Percentiles rank a stretch among this genome's conserved stretches.
phyloP scores from a whole-genome alignment of 441 rosid species.

The Erodium moschatum region DNA sequence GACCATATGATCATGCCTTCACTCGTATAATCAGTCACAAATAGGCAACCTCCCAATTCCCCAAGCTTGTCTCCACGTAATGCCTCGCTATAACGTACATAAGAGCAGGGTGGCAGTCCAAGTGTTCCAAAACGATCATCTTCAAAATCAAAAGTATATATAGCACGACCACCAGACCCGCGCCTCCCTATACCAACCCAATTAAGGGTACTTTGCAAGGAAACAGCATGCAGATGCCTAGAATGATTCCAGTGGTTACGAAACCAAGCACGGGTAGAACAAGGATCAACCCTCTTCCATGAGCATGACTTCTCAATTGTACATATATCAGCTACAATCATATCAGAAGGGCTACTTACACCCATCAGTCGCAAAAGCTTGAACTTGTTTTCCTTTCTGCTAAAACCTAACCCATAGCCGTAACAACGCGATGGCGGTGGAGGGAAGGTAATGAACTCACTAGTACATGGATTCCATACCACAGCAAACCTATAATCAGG shows the following conservation, averaged over 20 bases:
- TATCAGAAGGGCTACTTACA: too few relatives aligned
- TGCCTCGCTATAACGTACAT: too few relatives aligned
- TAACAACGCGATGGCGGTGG: too few relatives aligned
- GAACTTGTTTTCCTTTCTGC: not conserved
- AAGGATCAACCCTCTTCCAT: not conserved
- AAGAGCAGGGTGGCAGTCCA: too few relatives aligned
- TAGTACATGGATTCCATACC: not conserved
- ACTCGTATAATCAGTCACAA: not conserved
- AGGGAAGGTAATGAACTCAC: not conserved
- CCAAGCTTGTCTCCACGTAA: not conserved
- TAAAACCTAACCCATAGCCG: not conserved
- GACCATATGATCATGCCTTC: not conserved
- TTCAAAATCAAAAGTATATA: too few relatives aligned
- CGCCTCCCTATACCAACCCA: not conserved
- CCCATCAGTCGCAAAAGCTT: not conserved
- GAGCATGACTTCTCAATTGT: not conserved
- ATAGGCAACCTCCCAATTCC: not conserved
- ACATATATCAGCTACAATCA: not conserved
- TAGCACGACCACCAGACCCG: too few relatives aligned
- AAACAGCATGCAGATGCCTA: not conserved
- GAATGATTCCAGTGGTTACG: too few relatives aligned
- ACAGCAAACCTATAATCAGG: not conserved
- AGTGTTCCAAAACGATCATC: too few relatives aligned
- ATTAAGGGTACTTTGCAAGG: not conserved
- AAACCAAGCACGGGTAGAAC: not conserved